Evolutionary conservation across 192 early-diverging fungal species (phyloP), one percentile per base, ranked within the genome.

Genomic region (Coemansia sp.): DNA sequence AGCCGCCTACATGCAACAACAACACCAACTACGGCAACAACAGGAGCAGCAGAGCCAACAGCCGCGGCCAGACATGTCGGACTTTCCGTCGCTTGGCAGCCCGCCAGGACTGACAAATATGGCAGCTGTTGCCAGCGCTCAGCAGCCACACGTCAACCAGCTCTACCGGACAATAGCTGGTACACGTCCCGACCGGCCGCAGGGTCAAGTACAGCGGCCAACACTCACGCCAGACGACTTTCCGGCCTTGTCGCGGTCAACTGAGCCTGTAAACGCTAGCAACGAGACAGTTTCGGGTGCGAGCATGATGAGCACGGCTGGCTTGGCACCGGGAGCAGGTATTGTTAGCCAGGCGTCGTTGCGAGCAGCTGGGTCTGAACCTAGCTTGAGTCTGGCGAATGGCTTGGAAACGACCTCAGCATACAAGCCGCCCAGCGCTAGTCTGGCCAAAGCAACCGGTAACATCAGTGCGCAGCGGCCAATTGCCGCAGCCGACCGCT

Each of bases 401-500:
- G 66, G 69, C 0, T 55, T 72, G 18, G 76, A 73, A 20, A 73
- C 58, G 38, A 64, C 64, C 5, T 69, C 76, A 14, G 50, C 60
- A 15, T 78, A 69, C 67, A 72, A 54, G 60, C 66, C 66, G 17
- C 69, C 67, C 17, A 68, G 61, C 4, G 50, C 76, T 11, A 63
- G 64, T 38, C 47, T 68, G 56, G 63, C 63, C 11, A 68, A 69
- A 31, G 63, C 50, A 28, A 67, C 66, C 2, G 57, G 63, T 37
- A 53, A 25, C 9, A 58, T 28, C 5, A 54, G 34, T 36, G 24
- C 60, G 9, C 70, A 69, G 66, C 59, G 42, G 21, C 66, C 70
- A 26, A 48, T 71, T 21, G 67, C 40, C 17, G 60, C 66, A 4
- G 64, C 67, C 5, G 78, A 95, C 72, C 84, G 85, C 47, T 93